These are phyloP conservation scores for Actinomortierella ambigua DNA, from an alignment of 371 early-diverging fungal genomes.

Conservation along the genomic window DNA sequence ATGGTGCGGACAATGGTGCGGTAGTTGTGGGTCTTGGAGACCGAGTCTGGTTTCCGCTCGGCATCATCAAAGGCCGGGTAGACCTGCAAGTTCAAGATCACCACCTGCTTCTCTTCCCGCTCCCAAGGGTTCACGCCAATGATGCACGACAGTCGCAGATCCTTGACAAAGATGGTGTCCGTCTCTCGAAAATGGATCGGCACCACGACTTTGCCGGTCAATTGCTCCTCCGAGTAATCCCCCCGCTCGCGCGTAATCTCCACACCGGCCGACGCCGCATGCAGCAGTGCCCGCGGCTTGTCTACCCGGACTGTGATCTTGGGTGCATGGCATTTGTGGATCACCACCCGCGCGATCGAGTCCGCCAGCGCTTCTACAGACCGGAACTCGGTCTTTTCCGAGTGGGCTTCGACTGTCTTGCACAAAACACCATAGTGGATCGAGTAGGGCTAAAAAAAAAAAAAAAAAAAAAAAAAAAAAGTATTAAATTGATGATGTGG, in stretches of 20 bases:
- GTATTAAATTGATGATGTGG: conserved; percentile 2
- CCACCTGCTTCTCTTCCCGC: conserved; percentile 91
- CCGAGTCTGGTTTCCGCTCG: conserved; percentile 51
- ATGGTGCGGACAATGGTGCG: conserved; percentile 85
- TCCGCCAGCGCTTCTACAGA: conserved; percentile 78
- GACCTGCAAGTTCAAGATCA: conserved; percentile 80
- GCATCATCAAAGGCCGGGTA: conserved; percentile 58
- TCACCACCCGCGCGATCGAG: conserved; percentile 64
- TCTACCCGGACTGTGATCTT: conserved; percentile 78
- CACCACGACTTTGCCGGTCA: conserved; percentile 12
- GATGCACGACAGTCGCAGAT: conserved; percentile 80
- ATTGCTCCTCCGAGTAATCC: conserved; percentile 43
- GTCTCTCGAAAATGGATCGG: conserved; percentile 35
- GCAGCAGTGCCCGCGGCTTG: conserved; percentile 91
- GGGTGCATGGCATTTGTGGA: conserved; percentile 61
- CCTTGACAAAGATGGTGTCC: conserved; percentile 80
- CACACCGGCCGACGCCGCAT: conserved; percentile 89
- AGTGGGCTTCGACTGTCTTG: conserved; percentile 76
- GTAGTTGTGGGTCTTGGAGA: conserved; percentile 77
- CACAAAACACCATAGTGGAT: conserved; percentile 86
- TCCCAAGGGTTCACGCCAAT: conserved; percentile 97
- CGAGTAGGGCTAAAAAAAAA: conserved; percentile 56
- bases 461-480: conserved; percentile 34
- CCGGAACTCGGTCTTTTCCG: conserved; percentile 71
- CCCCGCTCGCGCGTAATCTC: conserved; percentile 76